phyloP scores from a whole-genome alignment of 2,329 filamentous ascomycete genomes.

The Paraconiothyrium brasiliense region DNA sequence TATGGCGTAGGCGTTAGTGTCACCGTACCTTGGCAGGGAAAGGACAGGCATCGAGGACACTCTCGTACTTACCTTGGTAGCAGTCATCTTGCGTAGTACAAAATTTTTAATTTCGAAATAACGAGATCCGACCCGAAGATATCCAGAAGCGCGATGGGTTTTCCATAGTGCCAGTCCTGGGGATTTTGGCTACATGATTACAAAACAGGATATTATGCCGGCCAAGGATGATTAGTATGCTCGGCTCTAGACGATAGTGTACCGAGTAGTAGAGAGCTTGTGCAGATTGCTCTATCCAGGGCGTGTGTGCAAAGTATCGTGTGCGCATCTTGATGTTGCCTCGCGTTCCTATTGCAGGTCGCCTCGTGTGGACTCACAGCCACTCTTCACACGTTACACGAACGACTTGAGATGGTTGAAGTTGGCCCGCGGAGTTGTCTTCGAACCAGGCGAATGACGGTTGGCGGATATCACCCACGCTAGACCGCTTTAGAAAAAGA shows the following conservation, averaged over 20 bases:
- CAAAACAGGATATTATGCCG: conserved; percentile 34
- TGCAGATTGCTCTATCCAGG: neutral
- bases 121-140: conserved; percentile 10
- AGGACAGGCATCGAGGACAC: neutral
- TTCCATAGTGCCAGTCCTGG: conserved; percentile 15
- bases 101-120: neutral
- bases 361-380: neutral
- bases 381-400: neutral
- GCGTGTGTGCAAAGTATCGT: neutral
- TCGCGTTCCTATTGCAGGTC: neutral
- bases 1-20: neutral
- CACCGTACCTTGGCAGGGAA: neutral
- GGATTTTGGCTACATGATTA: conserved; percentile 33
- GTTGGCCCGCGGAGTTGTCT: neutral
- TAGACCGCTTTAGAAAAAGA: conserved; percentile 4
- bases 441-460: neutral
- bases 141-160: conserved; percentile 8
- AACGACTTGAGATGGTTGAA: neutral
- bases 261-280: conserved; percentile 6
- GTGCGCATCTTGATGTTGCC: neutral
- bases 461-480: neutral
- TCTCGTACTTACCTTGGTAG: conserved; percentile 16
- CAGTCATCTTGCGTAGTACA: conserved; percentile 20
- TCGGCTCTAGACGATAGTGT: neutral
- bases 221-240: conserved; percentile 24